phyloP scores from a whole-genome alignment of 768 basidiomycete genomes.

The Sporobolomyces phaffii region DNA sequence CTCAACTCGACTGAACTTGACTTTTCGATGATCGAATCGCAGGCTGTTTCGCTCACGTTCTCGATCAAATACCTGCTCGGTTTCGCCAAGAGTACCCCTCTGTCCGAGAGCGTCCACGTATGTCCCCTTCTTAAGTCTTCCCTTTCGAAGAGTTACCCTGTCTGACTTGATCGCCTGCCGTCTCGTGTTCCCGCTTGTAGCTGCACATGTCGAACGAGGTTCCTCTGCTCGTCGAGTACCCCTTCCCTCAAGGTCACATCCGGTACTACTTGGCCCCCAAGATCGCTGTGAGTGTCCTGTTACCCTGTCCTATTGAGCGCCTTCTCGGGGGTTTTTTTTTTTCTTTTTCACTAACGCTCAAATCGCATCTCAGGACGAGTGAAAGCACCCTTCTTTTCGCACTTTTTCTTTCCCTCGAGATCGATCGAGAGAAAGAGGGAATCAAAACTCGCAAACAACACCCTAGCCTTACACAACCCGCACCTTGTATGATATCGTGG shows the following conservation, averaged over 20 bases:
- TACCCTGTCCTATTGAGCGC: no score
- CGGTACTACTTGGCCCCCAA: conserved; percentile 95
- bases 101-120: conserved; percentile 61
- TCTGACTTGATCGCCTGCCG: not conserved
- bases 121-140: not conserved
- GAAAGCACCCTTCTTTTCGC: no score
- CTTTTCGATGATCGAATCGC: conserved; percentile 57
- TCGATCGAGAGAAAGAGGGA: no score
- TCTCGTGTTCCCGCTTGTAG: conserved; percentile 1
- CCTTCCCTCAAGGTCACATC: conserved; percentile 80
- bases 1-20: not conserved
- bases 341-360: no score
- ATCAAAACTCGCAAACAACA: no score
- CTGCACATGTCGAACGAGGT: conserved; percentile 90
- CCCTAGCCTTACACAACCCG: no score
- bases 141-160: no score
- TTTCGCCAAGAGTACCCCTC: conserved; percentile 79
- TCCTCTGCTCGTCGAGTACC: conserved; percentile 79
- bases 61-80: conserved; percentile 95
- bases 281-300: conserved; percentile 59
- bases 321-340: no score
- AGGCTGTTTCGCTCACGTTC: conserved; percentile 86
- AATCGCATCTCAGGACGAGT: no score
- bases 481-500: no score
- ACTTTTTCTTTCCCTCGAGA: no score